Evolutionary conservation across 2,329 filamentous ascomycete species (phyloP), one percentile per base, ranked within the genome.

Genomic region (Chaetomiaceae sp.): DNA sequence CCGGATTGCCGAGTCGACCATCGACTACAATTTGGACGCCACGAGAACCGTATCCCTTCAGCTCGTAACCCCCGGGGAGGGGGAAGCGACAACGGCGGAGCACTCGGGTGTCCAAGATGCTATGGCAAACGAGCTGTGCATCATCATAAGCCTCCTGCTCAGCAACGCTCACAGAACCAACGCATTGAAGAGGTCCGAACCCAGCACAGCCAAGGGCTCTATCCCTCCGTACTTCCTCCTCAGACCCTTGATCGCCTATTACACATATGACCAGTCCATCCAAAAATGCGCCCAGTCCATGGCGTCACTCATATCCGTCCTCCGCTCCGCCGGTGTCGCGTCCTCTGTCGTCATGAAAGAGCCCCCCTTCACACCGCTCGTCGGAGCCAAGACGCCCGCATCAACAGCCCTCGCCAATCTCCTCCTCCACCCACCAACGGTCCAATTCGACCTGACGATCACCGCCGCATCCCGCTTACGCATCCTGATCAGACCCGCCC

Each of bases 111-210:
- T 66, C 36, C 72, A 79, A 43, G 71, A 78, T 61, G 58, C 65
- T 33, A 66, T 87, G 21, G 87, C 90, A 2, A 79, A 90, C 64
- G 76, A 78, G 6, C 74, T 90, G 25, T 79, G 81, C 2, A 74
- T 87, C 45, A 78, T 82, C 0, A 76, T 96, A 3, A 84, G 89
- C 36, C 77, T 96, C 20, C 76, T 96, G 2, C 81, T 97, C 7
- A 81, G 80, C 44, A 85, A 91, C 58, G 84, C 88, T 2, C 92
- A 97, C 67, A 82, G 86, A 9, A 81, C 87, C 65, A 90, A 86
- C 59, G 80, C 89, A 55, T 75, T 82, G 34, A 79, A 80, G 38
- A 81, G 90, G 49, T 86, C 85, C 1, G 80, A 84, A 27, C 83
- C 54, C 59, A 75, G 57, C 62, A 72, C 62, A 57, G 52, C 66